Evolutionary conservation across 768 basidiomycete species (phyloP).

Genomic region (Amanita polypyramis): DNA sequence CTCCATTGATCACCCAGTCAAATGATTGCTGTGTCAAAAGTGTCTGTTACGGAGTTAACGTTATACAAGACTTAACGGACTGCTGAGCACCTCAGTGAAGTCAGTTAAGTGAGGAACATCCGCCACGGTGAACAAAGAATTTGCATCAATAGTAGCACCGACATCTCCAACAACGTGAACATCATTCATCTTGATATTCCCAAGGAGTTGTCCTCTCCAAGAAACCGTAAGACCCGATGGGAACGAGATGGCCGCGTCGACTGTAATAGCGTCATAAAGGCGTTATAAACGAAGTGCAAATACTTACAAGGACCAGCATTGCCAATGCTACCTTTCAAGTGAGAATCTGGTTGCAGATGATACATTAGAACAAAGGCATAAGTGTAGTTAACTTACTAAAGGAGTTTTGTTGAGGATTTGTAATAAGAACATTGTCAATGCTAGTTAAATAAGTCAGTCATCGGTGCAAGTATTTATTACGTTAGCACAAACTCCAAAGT

Average conservation of each 20-base stretch:
- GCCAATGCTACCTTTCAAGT: conserved; percentile 50
- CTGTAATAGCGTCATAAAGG: conserved; percentile 16
- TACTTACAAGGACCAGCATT: conserved; percentile 64
- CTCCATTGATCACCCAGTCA: conserved; percentile 57
- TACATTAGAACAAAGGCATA: neutral
- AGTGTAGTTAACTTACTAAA: conserved; percentile 29
- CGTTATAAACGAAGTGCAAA: conserved; percentile 2
- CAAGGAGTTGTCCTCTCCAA: conserved; percentile 49
- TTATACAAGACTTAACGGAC: neutral
- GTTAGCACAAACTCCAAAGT: conserved; percentile 33
- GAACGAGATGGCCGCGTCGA: conserved; percentile 63
- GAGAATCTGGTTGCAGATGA: conserved; percentile 25
- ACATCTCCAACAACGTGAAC: conserved; percentile 50
- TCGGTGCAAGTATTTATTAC: neutral
- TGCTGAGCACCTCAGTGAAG: conserved; percentile 44
- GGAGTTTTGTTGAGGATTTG: conserved; percentile 40
- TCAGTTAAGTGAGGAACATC: conserved; percentile 46
- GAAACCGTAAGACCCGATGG: conserved; percentile 47
- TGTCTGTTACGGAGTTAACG: conserved; percentile 18
- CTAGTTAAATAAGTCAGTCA: conserved; percentile 18
- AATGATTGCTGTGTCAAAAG: conserved; percentile 57
- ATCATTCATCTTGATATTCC: conserved; percentile 49
- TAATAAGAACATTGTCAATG: conserved; percentile 52
- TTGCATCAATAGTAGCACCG: conserved; percentile 46
- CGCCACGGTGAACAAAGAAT: conserved; percentile 47